Percentiles rank a stretch among this genome's conserved stretches.
phyloP scores from a whole-genome alignment of 257 asterid species.

The Fraxinus excelsior region DNA sequence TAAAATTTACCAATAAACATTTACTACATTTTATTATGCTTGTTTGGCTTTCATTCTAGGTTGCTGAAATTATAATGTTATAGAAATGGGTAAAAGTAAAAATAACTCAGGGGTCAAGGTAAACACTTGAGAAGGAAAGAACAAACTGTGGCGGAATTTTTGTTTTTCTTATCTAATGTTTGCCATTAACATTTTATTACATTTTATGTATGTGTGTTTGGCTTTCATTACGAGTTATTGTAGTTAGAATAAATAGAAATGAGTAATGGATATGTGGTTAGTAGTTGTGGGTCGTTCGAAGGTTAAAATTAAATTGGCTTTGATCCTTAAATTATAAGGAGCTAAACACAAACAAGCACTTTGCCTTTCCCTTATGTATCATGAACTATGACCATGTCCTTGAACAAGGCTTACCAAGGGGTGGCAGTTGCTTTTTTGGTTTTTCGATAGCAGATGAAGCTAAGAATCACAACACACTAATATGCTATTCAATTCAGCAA shows the following conservation, averaged over 20 bases:
- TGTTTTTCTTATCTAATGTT: slow-evolving; percentile 2
- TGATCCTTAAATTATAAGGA: too few relatives aligned
- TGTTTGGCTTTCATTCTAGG: too few relatives aligned
- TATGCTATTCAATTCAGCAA: background rate
- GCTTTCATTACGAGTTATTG: too few relatives aligned
- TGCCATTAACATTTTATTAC: slow-evolving; percentile 17
- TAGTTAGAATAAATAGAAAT: too few relatives aligned
- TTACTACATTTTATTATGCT: slow-evolving; percentile 1
- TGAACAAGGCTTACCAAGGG: background rate
- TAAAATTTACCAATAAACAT: slow-evolving; percentile 5
- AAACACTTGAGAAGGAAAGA: slow-evolving; percentile 1
- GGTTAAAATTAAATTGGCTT: too few relatives aligned
- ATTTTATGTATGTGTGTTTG: background rate
- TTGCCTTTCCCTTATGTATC: background rate
- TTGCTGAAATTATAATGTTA: too few relatives aligned
- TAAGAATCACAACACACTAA: background rate
- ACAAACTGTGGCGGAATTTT: background rate
- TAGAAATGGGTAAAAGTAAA: background rate
- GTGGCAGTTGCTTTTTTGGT: background rate
- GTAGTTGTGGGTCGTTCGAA: too few relatives aligned
- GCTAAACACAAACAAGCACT: too few relatives aligned
- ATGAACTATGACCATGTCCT: background rate
- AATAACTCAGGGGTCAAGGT: background rate
- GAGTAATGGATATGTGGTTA: too few relatives aligned
- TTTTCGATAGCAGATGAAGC: background rate